Percentiles rank a stretch among this genome's conserved stretches.
These are phyloP conservation scores for Trametes hirsuta DNA, from an alignment of 1,284 basidiomycete genomes.

Conservation along the genomic window DNA sequence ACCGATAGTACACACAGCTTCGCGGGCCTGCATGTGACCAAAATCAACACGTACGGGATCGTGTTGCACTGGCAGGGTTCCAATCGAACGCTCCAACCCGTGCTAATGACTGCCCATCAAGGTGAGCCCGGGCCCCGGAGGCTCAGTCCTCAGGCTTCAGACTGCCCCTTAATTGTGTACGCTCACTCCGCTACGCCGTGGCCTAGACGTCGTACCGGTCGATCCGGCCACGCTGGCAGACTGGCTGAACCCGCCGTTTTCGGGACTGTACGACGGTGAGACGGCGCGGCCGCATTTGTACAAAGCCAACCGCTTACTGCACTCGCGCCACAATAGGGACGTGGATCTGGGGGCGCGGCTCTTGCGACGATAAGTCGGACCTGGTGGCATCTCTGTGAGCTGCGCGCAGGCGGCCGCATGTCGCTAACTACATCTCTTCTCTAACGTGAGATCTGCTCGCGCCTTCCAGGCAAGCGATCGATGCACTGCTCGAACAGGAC, in stretches of 20 bases:
- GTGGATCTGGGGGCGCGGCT: slow-evolving; percentile 67
- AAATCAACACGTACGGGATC: slow-evolving; percentile 67
- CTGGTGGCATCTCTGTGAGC: slow-evolving; percentile 57
- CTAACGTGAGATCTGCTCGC: background rate
- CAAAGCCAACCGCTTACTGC: background rate
- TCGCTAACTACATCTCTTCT: background rate
- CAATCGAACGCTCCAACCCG: slow-evolving; percentile 55
- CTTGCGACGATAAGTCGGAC: slow-evolving; percentile 63
- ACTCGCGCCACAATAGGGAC: slow-evolving; percentile 32
- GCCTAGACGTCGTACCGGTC: slow-evolving; percentile 58
- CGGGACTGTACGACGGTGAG: slow-evolving; percentile 38
- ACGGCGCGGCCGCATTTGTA: background rate
- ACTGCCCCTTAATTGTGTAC: background rate
- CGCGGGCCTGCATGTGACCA: slow-evolving; percentile 49
- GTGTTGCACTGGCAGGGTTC: slow-evolving; percentile 67
- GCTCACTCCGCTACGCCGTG: background rate
- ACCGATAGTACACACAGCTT: slow-evolving; percentile 41
- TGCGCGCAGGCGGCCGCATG: background rate
- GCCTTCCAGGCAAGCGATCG: slow-evolving; percentile 47
- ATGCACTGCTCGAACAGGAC: slow-evolving; percentile 52
- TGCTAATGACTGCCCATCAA: slow-evolving; percentile 72
- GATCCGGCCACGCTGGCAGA: slow-evolving; percentile 50
- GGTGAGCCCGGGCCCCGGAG: slow-evolving; percentile 36
- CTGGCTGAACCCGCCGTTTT: slow-evolving; percentile 48
- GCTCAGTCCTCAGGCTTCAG: too few relatives aligned